These are phyloP conservation scores for Cymbopogon citratus DNA, from an alignment of 176 grass and related monocot species.

Conservation along the genomic window DNA sequence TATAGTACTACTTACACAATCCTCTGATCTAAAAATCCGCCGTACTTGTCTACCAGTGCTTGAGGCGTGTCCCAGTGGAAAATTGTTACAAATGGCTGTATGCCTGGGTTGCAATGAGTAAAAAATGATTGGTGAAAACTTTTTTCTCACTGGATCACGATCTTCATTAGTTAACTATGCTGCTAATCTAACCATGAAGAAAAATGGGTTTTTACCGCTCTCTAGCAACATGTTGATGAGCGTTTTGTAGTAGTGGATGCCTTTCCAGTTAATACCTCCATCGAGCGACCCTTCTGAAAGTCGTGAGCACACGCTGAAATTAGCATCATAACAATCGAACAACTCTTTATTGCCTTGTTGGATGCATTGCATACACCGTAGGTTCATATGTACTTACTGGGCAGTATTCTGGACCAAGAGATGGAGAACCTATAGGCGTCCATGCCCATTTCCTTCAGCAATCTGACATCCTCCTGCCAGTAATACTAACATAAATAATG, in stretches of 20 bases:
- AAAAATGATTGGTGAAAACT: not conserved
- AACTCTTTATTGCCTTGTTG: not conserved
- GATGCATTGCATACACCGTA: not conserved
- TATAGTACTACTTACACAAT: slow-evolving; percentile 26
- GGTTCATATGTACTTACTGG: not conserved
- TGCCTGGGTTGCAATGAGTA: not conserved
- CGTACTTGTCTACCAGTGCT: not conserved
- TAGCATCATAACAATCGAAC: not conserved
- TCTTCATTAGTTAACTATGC: not conserved
- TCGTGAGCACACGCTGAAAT: not conserved
- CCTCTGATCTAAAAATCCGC: not conserved
- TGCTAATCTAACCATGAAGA: not conserved
- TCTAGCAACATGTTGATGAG: not conserved
- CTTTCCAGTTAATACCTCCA: not conserved
- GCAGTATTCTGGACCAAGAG: slow-evolving; percentile 1
- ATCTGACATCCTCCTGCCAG: not conserved
- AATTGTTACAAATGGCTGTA: slow-evolving; percentile 17
- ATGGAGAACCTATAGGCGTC: slow-evolving; percentile 9
- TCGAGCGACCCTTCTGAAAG: not conserved
- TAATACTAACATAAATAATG: not conserved
- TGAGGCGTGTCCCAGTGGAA: slow-evolving; percentile 35
- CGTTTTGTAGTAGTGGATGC: not conserved
- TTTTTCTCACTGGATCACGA: not conserved
- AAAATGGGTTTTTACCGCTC: not conserved
- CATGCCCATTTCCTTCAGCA: slow-evolving; percentile 7